These are phyloP conservation scores for Amoebophrya sp. DNA, from an alignment of 169 alveolate genomes.

Conservation along the genomic window DNA sequence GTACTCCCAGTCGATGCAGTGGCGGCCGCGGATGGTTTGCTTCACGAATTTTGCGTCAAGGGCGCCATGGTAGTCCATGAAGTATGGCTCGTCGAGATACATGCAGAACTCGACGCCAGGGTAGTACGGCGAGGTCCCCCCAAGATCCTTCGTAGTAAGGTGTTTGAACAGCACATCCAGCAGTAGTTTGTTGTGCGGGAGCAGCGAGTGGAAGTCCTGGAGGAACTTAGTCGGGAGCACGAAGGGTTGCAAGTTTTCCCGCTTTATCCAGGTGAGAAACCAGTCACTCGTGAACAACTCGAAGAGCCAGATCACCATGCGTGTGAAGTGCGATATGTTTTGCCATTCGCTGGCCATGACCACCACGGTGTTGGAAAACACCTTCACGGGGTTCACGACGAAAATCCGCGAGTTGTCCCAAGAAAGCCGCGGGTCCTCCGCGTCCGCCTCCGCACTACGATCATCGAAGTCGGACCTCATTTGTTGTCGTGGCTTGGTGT, in stretches of 20 bases:
- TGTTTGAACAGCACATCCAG: neutral
- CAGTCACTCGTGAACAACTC: neutral
- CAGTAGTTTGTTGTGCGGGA: neutral
- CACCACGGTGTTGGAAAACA: neutral
- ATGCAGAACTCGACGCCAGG: neutral
- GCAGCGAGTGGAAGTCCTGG: neutral
- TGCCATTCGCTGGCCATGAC: neutral
- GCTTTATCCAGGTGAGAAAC: neutral
- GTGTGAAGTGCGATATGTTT: neutral
- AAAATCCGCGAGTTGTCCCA: neutral
- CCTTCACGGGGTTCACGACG: neutral
- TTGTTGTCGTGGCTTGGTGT: neutral
- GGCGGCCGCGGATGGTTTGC: neutral
- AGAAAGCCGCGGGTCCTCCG: neutral
- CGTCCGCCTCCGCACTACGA: too few relatives aligned
- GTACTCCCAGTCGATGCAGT: neutral
- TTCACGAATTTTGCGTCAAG: neutral
- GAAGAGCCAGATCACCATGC: neutral
- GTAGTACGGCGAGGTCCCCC: neutral
- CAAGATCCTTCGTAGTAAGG: neutral
- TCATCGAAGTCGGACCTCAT: too few relatives aligned
- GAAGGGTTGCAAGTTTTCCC: neutral
- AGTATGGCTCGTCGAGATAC: neutral
- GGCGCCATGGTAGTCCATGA: neutral
- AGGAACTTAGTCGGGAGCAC: neutral